These are phyloP conservation scores for Hericium alpestre DNA, from an alignment of 768 basidiomycete species.

Conservation along the genomic window DNA sequence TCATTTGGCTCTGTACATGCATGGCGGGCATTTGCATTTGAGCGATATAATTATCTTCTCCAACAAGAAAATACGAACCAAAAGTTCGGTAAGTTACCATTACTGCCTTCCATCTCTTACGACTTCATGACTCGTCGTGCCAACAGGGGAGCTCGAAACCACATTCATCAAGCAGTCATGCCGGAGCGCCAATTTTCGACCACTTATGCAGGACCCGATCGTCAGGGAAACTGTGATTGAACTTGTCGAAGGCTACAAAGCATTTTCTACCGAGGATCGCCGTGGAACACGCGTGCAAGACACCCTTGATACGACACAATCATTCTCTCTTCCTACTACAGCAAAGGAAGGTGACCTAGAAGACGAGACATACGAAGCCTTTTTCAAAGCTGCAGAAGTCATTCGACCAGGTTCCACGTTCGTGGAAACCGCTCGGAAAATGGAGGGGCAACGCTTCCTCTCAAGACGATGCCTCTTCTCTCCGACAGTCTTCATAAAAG, in stretches of 20 bases:
- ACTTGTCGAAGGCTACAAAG: neutral
- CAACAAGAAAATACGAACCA: slow-evolving; percentile 22
- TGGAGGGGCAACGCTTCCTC: neutral
- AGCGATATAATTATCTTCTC: slow-evolving; percentile 23
- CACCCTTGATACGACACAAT: no score
- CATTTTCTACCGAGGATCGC: neutral
- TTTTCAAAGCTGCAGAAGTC: no score
- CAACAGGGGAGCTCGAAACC: slow-evolving; percentile 21
- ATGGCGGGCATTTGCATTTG: slow-evolving; percentile 28
- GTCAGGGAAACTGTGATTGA: neutral
- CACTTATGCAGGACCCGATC: neutral
- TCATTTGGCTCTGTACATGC: slow-evolving; percentile 27
- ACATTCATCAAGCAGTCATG: slow-evolving; percentile 9
- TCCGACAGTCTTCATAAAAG: neutral
- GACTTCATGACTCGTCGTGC: no score
- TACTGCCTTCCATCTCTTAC: no score
- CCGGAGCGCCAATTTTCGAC: neutral
- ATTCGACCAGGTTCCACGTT: no score
- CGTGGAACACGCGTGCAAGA: neutral
- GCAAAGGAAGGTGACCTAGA: no score
- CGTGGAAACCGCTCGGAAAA: no score
- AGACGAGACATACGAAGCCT: no score
- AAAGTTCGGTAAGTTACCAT: slow-evolving; percentile 20
- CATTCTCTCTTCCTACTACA: no score
- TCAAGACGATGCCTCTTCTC: neutral